These are phyloP conservation scores for Simplicillium sp. DNA, from an alignment of 2,329 filamentous ascomycete genomes.

Conservation along the genomic window DNA sequence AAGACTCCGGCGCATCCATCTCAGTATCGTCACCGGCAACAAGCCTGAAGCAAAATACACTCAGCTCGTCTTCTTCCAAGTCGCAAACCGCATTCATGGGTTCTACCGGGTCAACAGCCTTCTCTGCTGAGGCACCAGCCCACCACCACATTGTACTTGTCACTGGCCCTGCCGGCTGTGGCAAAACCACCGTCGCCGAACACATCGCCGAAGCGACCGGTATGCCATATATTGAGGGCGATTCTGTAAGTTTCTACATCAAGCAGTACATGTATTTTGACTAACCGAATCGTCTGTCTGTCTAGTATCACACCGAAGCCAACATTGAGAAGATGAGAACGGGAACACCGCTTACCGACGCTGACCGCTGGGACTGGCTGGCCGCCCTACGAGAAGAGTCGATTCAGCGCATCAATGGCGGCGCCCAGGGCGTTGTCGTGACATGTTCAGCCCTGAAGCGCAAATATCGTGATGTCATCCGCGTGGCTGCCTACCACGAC, in stretches of 20 bases:
- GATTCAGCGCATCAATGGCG: conserved; percentile 42
- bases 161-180: conserved; percentile 69
- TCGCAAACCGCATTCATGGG: conserved; percentile 7
- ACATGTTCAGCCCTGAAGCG: conserved; percentile 95
- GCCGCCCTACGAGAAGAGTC: conserved; percentile 64
- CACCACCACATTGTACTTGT: conserved; percentile 71
- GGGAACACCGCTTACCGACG: conserved; percentile 78
- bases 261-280: conserved; percentile 5
- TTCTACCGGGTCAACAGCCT: conserved; percentile 7
- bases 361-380: conserved; percentile 97
- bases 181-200: conserved; percentile 67
- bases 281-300: conserved; percentile 13
- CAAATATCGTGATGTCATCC: conserved; percentile 91
- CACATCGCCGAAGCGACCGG: conserved; percentile 52
- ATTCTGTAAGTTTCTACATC: conserved; percentile 49
- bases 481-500: conserved; percentile 68
- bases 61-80: conserved; percentile 16
- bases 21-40: conserved; percentile 11
- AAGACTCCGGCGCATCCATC: conserved; percentile 19
- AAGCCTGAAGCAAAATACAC: conserved; percentile 17
- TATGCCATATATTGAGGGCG: conserved; percentile 67
- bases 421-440: conserved; percentile 71
- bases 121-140: conserved; percentile 12
- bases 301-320: conserved; percentile 61
- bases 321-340: conserved; percentile 89